Evolutionary conservation across 495 filamentous ascomycete species (phyloP).

Genomic region (Jackrogersella minutella): DNA sequence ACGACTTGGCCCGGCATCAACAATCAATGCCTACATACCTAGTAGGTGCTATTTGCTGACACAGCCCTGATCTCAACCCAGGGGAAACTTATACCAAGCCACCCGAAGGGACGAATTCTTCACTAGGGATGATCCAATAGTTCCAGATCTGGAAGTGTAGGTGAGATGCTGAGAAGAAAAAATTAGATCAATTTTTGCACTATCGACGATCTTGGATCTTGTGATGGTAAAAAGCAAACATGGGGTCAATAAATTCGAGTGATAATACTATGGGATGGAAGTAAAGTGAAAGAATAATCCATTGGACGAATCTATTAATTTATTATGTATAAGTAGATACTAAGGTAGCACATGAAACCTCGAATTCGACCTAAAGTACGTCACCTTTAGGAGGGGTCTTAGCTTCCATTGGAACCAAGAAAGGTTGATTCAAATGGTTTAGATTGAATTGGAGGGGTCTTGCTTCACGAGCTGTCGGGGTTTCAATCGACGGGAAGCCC

Average conservation of each 20-base stretch:
- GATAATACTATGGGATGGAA: too few relatives aligned
- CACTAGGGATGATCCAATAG: neutral
- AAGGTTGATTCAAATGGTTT: neutral
- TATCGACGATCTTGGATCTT: constrained; percentile 7
- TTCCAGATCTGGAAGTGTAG: constrained; percentile 18
- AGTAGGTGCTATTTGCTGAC: too few relatives aligned
- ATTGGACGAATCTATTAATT: constrained; percentile 19
- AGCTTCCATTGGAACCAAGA: constrained; percentile 16
- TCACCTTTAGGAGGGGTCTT: constrained; percentile 35
- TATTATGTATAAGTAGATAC: too few relatives aligned
- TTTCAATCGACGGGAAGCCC: neutral
- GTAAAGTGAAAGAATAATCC: too few relatives aligned
- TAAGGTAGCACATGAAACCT: constrained; percentile 41
- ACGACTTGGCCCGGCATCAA: constrained; percentile 26
- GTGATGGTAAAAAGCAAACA: neutral
- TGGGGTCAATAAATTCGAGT: too few relatives aligned
- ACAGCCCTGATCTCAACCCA: constrained; percentile 20
- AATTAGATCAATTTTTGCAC: too few relatives aligned
- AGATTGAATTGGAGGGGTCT: constrained; percentile 13
- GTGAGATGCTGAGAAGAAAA: neutral
- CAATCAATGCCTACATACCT: too few relatives aligned
- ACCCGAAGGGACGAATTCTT: constrained; percentile 5
- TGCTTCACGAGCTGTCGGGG: neutral
- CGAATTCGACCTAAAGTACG: constrained; percentile 22
- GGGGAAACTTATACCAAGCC: neutral